These are phyloP conservation scores for Lecanicillium sp. DNA, from an alignment of 2,329 filamentous ascomycete genomes.

Conservation along the genomic window DNA sequence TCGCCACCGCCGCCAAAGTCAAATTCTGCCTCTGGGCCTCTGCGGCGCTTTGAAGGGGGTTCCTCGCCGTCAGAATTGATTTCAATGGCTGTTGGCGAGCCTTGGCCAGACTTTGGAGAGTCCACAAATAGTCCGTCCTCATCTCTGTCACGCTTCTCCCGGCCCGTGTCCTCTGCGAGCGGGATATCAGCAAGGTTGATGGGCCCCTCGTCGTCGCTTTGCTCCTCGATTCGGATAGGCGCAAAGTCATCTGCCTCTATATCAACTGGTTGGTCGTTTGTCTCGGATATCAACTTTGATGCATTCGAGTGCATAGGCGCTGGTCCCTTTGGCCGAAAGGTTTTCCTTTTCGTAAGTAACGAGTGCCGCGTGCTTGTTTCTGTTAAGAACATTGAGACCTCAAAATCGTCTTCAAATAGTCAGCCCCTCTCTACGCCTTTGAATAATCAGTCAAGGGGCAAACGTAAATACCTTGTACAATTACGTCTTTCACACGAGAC, in stretches of 20 bases:
- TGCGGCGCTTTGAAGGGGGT: constrained; percentile 36
- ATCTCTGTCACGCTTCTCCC: constrained; percentile 22
- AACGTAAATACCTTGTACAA: constrained; percentile 56
- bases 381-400: constrained; percentile 88
- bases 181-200: constrained; percentile 27
- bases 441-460: too few relatives aligned
- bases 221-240: constrained; percentile 39
- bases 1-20: constrained; percentile 21
- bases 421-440: constrained; percentile 9
- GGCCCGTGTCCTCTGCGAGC: constrained; percentile 13
- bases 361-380: constrained; percentile 80
- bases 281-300: constrained; percentile 48
- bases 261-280: constrained; percentile 44
- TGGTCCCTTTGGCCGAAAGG: constrained; percentile 52
- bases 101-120: constrained; percentile 12
- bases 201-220: constrained; percentile 25
- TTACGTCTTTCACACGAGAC: constrained; percentile 79
- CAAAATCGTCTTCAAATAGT: constrained; percentile 69
- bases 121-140: constrained; percentile 11
- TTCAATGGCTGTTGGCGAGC: constrained; percentile 24
- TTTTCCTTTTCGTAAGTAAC: constrained; percentile 77
- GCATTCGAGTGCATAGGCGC: constrained; percentile 53
- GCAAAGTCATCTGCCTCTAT: constrained; percentile 35
- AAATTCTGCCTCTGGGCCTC: constrained; percentile 22
- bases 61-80: constrained; percentile 30